phyloP scores from a whole-genome alignment of 306 rosid genomes.

The Castanospermum australe region DNA sequence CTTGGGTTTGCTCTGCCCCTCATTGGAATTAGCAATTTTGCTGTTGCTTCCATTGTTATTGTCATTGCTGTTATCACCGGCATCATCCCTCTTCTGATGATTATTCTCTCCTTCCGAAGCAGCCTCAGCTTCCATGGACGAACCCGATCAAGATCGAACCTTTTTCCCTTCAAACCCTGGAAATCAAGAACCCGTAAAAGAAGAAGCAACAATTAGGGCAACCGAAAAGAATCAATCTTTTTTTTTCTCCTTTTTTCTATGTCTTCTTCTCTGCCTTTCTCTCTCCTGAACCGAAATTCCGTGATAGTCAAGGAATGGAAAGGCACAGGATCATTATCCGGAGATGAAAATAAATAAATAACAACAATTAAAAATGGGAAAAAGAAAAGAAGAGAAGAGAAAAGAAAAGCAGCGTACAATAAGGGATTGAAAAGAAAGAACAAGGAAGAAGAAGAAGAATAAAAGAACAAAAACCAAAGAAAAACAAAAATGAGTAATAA shows the following conservation, averaged over 20 bases:
- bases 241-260: background rate
- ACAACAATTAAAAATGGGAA: conserved; percentile 33
- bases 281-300: conserved; percentile 54
- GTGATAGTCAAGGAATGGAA: conserved; percentile 76
- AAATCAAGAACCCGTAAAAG: conserved; percentile 39
- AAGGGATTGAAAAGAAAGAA: conserved; percentile 45
- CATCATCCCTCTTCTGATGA: conserved; percentile 28
- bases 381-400: background rate
- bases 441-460: conserved; percentile 40
- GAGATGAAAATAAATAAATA: conserved; percentile 37
- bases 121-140: conserved; percentile 60
- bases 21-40: conserved; percentile 75
- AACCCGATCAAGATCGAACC: conserved; percentile 55
- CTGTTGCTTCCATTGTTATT: conserved; percentile 40
- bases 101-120: conserved; percentile 64
- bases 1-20: conserved; percentile 91
- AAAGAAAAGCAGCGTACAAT: conserved; percentile 3
- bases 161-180: conserved; percentile 45
- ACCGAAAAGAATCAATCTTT: conserved; percentile 38
- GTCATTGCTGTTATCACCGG: conserved; percentile 38
- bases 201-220: conserved; percentile 35
- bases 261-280: conserved; percentile 1
- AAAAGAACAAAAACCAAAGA: conserved; percentile 49
- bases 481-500: conserved; percentile 31
- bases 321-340: conserved; percentile 58